These are phyloP conservation scores for Pichia pseudocactophila DNA, from an alignment of 805 yeast genomes.

Conservation along the genomic window DNA sequence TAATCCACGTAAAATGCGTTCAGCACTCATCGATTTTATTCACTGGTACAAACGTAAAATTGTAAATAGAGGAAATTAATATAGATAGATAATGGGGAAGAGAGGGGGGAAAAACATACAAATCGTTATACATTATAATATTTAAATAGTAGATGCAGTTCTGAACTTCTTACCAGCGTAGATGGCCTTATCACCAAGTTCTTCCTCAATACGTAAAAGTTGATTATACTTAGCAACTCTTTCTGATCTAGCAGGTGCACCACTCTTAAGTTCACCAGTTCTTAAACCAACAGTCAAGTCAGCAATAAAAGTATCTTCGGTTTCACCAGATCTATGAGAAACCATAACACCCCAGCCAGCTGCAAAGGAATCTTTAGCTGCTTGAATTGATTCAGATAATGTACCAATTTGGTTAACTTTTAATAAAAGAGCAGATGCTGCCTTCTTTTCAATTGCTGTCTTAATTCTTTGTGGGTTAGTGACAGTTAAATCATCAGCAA, in stretches of 20 bases:
- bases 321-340: slow-evolving; percentile 99
- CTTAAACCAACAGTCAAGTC: slow-evolving; percentile 97
- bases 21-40: slow-evolving; percentile 66
- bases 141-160: slow-evolving; percentile 31
- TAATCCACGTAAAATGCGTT: slow-evolving; percentile 66
- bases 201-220: slow-evolving; percentile 97
- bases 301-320: slow-evolving; percentile 97
- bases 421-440: slow-evolving; percentile 87
- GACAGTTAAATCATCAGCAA: slow-evolving; percentile 97
- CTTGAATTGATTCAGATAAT: slow-evolving; percentile 90
- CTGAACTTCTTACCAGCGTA: slow-evolving; percentile 94
- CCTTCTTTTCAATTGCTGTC: slow-evolving; percentile 94
- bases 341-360: slow-evolving; percentile 99
- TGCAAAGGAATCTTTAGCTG: slow-evolving; percentile 89
- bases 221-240: slow-evolving; percentile 99
- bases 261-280: slow-evolving; percentile 98
- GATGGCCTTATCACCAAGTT: slow-evolving; percentile 94
- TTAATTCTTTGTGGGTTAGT: slow-evolving; percentile 94
- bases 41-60: slow-evolving; percentile 78
- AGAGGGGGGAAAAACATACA: too few species aligned
- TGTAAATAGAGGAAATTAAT: slow-evolving; percentile 27
- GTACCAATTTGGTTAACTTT: slow-evolving; percentile 99
- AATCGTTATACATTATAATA: background rate
- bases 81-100: too few species aligned
- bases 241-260: slow-evolving; percentile 99